Conservation (phyloP, 2,329 filamentous ascomycete genomes). For the Massarina eburnea region DNA sequence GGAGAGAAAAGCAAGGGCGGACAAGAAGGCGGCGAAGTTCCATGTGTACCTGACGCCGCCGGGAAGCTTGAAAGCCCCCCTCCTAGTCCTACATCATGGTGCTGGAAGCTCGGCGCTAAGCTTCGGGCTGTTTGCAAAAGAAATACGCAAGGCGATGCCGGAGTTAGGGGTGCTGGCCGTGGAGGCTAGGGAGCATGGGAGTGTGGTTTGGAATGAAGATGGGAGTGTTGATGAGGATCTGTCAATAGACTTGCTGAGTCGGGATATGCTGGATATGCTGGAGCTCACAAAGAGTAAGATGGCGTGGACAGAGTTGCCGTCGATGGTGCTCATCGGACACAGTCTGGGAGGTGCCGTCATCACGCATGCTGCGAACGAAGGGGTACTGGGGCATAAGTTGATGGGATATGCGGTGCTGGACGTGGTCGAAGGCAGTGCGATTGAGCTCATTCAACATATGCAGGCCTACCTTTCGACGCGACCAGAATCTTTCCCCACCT, state of each 20-base stretch:
- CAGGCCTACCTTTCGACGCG: slow-evolving; percentile 83
- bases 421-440: slow-evolving; percentile 91
- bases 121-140: slow-evolving; percentile 78
- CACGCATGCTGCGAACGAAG: slow-evolving; percentile 74
- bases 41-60: slow-evolving; percentile 91
- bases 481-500: slow-evolving; percentile 73
- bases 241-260: slow-evolving; percentile 69
- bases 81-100: slow-evolving; percentile 94
- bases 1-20: slow-evolving; percentile 45
- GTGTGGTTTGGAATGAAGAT: slow-evolving; percentile 50
- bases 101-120: slow-evolving; percentile 91
- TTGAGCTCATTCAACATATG: slow-evolving; percentile 94
- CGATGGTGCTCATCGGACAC: slow-evolving; percentile 83
- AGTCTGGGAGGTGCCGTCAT: slow-evolving; percentile 91
- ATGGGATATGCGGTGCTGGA: slow-evolving; percentile 90
- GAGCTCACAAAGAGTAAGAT: slow-evolving; percentile 66
- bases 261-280: slow-evolving; percentile 72
- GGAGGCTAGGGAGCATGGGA: slow-evolving; percentile 86
- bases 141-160: slow-evolving; percentile 76
- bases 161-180: slow-evolving; percentile 80
- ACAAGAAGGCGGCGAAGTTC: slow-evolving; percentile 59
- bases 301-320: slow-evolving; percentile 72
- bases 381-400: slow-evolving; percentile 65
- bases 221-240: slow-evolving; percentile 61
- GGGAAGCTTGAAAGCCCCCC: slow-evolving; percentile 63